A percentile compares a stretch with the other conserved stretches of the same genome.
Evolutionary conservation across 768 basidiomycete species (phyloP).

Genomic region (Tulasnella sp.): DNA sequence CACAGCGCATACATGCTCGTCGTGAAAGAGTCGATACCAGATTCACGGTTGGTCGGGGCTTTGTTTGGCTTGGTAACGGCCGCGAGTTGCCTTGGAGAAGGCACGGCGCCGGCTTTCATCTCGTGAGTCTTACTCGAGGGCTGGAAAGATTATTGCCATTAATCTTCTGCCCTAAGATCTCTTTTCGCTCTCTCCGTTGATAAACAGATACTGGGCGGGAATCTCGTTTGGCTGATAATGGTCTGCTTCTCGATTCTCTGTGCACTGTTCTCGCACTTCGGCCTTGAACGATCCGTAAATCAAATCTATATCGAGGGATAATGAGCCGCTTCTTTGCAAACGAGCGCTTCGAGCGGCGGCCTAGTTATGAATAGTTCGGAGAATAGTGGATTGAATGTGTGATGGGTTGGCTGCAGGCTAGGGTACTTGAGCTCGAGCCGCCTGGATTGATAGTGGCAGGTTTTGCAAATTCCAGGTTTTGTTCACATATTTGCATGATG

Average conservation of each 20-base stretch:
- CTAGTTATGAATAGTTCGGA: no score
- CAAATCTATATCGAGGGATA: no score
- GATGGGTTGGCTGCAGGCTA: no score
- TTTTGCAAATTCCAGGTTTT: no score
- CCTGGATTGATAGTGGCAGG: no score
- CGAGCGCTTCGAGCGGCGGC: no score
- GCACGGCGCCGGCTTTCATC: conserved; percentile 56
- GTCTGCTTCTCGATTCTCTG: background rate
- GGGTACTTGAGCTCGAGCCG: no score
- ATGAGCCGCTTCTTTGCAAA: no score
- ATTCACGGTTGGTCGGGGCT: conserved; percentile 51
- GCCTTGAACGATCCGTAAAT: background rate
- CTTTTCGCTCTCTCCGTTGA: conserved; percentile 54
- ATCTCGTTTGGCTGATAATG: conserved; percentile 52
- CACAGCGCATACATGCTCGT: conserved; percentile 65
- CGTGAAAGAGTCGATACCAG: conserved; percentile 51
- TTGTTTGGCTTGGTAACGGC: conserved; percentile 60
- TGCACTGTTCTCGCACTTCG: background rate
- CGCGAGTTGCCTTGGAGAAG: conserved; percentile 46
- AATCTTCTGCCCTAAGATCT: conserved; percentile 39
- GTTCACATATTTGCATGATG: no score
- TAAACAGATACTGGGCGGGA: conserved; percentile 48
- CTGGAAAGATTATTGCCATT: background rate
- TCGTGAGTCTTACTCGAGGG: no score
- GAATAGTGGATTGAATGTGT: no score